Base-by-base conservation (phyloP, 768 basidiomycete species). In the Crucibulum laeve region DNA sequence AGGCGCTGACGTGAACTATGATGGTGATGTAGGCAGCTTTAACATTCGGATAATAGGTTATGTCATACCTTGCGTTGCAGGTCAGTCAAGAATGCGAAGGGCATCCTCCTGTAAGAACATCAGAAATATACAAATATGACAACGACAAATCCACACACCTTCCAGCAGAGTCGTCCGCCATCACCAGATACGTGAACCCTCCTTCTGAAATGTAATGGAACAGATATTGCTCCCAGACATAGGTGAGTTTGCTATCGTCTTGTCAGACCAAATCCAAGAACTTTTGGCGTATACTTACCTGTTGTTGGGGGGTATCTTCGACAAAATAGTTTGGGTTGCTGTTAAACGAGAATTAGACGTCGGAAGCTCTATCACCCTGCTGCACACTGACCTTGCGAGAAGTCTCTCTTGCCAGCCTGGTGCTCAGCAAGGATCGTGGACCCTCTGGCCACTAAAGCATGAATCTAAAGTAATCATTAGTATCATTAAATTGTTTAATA, bases 161-260 rank as follows among this genome's bases (percentile, higher is more conserved):
- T 44, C 93, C 94, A 14, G 83, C 89, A 30, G 84, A 76, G 61
- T 97, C 94, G 59, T 98, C 92, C 4, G 91, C 91, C 84, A 99
- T 93, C 43, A 93, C 89, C 18, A 98, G 77, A 62, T 87, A 94
- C 26, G 84, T 83, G 59, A 89, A 82, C 0, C 91, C 91, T 14
- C 82, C 84, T 50, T 91, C 90, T 4, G 90, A 88, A 51, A 95
- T 76, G 64, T 97, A 96, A 65, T 97, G 93, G 56, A 97, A 94
- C 7, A 94, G 73, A 56, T 87, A 94, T 65, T 93, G 84, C 55
- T 91, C 90, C 90, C 89, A 91, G 45, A 86, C 88, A 73, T 92
- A 91, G 44, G 83, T 83, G 44, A 85, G 69, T 63, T 87, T 87
- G 68, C 83, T 86, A 35, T 11, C 24, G 21, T 17, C n/a, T 32